Conservation (phyloP, 352 stramenopile species). For the Globisporangium emineosum region DNA sequence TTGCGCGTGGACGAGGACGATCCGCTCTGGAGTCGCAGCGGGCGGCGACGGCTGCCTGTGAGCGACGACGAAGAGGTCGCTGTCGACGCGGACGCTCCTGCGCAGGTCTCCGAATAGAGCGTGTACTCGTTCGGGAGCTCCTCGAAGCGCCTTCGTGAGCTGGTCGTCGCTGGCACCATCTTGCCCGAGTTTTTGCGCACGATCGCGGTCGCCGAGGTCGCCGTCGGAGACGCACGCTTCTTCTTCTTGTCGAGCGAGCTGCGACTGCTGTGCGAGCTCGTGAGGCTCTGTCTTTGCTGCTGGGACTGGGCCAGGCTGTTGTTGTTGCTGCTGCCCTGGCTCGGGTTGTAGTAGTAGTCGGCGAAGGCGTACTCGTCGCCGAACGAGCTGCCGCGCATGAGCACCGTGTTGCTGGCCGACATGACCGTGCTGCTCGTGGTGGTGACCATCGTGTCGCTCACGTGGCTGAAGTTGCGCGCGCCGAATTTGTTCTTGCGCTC, state of each 20-base stretch:
- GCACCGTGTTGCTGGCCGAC: conserved; percentile 33
- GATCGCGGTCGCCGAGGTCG: conserved; percentile 23
- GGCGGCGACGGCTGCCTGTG: not conserved
- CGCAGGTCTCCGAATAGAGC: conserved; percentile 22
- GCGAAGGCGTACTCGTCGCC: conserved; percentile 30
- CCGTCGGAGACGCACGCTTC: conserved; percentile 4
- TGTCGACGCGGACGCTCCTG: conserved; percentile 16
- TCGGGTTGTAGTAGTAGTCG: conserved; percentile 29
- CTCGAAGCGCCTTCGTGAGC: conserved; percentile 21
- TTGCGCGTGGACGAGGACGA: conserved; percentile 11
- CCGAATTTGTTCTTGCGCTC: conserved; percentile 80
- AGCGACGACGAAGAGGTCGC: not conserved
- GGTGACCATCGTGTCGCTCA: conserved; percentile 65
- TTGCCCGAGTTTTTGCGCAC: conserved; percentile 56
- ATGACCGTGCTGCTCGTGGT: conserved; percentile 17
- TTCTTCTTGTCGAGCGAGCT: conserved; percentile 13
- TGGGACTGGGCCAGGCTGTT: conserved; percentile 2
- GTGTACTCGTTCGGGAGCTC: conserved; percentile 29
- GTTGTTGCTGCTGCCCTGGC: conserved; percentile 2
- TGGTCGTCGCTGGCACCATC: conserved; percentile 29
- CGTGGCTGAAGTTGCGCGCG: conserved; percentile 74
- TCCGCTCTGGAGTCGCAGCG: conserved; percentile 13
- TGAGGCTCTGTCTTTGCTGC: not conserved
- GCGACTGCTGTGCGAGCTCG: conserved; percentile 12
- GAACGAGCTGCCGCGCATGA: conserved; percentile 37